Percentiles rank a stretch among this genome's conserved stretches.
phyloP scores from a whole-genome alignment of 495 filamentous ascomycete species.

The Amorphotheca resinae region DNA sequence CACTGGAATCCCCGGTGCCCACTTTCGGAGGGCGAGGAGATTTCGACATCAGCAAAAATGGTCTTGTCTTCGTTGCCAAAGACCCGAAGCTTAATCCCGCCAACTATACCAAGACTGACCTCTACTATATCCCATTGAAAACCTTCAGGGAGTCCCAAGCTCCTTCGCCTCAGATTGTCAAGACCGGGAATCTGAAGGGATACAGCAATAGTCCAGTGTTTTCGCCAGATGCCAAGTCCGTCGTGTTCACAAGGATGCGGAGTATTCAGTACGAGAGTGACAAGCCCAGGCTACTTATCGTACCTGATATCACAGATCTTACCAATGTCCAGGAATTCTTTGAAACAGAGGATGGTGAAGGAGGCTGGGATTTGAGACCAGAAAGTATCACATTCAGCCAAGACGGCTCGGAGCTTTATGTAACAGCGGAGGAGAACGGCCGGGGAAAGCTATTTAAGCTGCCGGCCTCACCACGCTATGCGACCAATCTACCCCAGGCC shows the following conservation, averaged over 20 bases:
- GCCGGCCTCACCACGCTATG: constrained; percentile 36
- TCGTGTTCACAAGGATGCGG: constrained; percentile 74
- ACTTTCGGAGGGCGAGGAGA: constrained; percentile 43
- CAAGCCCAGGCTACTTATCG: constrained; percentile 63
- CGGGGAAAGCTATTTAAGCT: constrained; percentile 53
- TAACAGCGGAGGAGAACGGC: constrained; percentile 55
- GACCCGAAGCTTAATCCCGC: constrained; percentile 70
- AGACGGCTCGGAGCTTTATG: constrained; percentile 50
- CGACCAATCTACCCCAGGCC: constrained; percentile 38
- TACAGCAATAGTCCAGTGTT: constrained; percentile 67
- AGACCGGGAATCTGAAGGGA: constrained; percentile 45
- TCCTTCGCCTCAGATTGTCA: constrained; percentile 30
- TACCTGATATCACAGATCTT: constrained; percentile 44
- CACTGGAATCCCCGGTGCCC: constrained; percentile 38
- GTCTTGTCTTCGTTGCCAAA: constrained; percentile 63
- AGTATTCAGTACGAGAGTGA: constrained; percentile 82
- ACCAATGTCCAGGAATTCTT: constrained; percentile 52
- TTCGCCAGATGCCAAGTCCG: constrained; percentile 55
- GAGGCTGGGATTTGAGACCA: constrained; percentile 56
- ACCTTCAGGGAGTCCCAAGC: constrained; percentile 40
- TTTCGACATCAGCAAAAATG: constrained; percentile 41
- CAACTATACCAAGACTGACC: constrained; percentile 65
- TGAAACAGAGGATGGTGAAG: constrained; percentile 46
- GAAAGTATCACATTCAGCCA: constrained; percentile 50
- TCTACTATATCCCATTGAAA: constrained; percentile 59